Evolutionary conservation across 208 protist species (phyloP), one percentile per base, ranked within the genome.

Genomic region (Wallacemonas sp.): DNA sequence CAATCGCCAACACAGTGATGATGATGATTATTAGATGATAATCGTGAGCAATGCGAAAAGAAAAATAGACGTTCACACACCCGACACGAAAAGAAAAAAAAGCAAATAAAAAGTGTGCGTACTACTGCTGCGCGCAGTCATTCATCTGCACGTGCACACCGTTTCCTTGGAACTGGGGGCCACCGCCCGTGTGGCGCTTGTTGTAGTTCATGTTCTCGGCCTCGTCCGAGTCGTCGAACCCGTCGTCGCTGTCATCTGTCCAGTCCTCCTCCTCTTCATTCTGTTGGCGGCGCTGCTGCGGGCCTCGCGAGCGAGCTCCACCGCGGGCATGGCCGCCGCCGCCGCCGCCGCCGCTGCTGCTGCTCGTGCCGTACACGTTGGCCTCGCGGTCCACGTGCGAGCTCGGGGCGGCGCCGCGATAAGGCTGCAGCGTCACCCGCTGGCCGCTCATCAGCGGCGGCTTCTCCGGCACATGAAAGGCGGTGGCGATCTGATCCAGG

Each of bases 111-210:
- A 65, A 54, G 38, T 7, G 38, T 14, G 8, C 28, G 44, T 5
- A 44, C n/a, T 83, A 93, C 74, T 89, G 83, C 55, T 89, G 82
- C 22, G 70, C 63, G 48, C 87, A 93, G 74, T 90, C 77, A 42
- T 81, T 76, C 14, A 79, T 85, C 64, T 92, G 86, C 26, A 50
- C 64, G 12, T 67, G 52, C 7, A 59, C 52, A 39, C 52, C 52
- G 25, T 52, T 59, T 12, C 52, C 52, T 4, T 59, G 52, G n/a
- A 59, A 59, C 20, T 59, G 52, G 3, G 31, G 12, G 39, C 52
- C 52, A 14, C 48, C 48, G 1, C 52, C 52, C 5, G 10, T 25
- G 5, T 25, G 52, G n/a, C n/a, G n/a, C n/a, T n/a, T n/a, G n/a
- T n/a, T n/a, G n/a, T n/a, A n/a, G n/a, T n/a, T n/a, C n/a, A n/a